These are phyloP conservation scores for Neurospora africana DNA, from an alignment of 495 filamentous ascomycete species.

Conservation along the genomic window DNA sequence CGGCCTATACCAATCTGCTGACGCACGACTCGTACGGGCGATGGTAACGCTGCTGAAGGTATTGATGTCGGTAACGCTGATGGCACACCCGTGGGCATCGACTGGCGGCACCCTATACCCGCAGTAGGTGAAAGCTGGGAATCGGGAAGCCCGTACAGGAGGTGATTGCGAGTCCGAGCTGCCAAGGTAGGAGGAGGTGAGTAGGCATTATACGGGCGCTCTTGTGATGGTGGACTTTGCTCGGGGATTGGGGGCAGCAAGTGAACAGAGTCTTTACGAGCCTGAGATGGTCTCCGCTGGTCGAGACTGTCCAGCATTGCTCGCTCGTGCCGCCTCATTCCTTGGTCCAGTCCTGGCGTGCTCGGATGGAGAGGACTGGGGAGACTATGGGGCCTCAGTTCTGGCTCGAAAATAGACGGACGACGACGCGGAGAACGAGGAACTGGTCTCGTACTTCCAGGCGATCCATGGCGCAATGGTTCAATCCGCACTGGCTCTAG, in stretches of 20 bases:
- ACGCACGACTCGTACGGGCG: background rate
- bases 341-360: conserved; percentile 22
- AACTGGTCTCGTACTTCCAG: conserved; percentile 4
- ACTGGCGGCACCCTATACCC: background rate
- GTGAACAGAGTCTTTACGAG: conserved; percentile 1
- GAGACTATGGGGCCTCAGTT: conserved; percentile 18
- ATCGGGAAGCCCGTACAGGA: background rate
- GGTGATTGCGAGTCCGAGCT: background rate
- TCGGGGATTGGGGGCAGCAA: conserved; percentile 22
- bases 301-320: conserved; percentile 32
- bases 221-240: conserved; percentile 1
- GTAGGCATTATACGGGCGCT: background rate
- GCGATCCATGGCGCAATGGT: conserved; percentile 5
- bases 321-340: conserved; percentile 28
- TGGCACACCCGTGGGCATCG: background rate
- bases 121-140: background rate
- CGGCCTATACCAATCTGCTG: background rate
- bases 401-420: conserved; percentile 17
- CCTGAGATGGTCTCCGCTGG: conserved; percentile 14
- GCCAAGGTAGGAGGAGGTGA: background rate
- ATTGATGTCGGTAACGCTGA: background rate
- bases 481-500: conserved; percentile 31
- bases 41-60: conserved; percentile 6
- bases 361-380: conserved; percentile 29
- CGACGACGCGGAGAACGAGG: conserved; percentile 14